phyloP scores from a whole-genome alignment of 805 yeast genomes.

The Candida verbasci region DNA sequence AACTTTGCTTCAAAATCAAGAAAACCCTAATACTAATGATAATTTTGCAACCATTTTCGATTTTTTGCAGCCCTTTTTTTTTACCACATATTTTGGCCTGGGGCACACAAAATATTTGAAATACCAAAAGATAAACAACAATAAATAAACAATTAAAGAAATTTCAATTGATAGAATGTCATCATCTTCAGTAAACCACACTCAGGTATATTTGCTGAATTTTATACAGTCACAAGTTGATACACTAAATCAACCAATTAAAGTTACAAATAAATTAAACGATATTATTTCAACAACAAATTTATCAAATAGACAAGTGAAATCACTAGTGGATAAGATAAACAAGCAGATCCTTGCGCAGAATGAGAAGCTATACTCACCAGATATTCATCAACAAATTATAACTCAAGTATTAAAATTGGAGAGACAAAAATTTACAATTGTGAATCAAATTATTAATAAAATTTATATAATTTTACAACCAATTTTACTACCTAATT shows the following conservation, averaged over 20 bases:
- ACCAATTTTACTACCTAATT: constrained; percentile 8
- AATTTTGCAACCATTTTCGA: too few relatives aligned
- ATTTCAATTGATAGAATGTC: too few relatives aligned
- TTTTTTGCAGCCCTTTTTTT: too few relatives aligned
- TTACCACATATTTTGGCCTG: too few relatives aligned
- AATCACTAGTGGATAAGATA: constrained; percentile 17
- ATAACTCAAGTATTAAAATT: constrained; percentile 31
- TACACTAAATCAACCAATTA: constrained; percentile 24
- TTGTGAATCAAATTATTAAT: constrained; percentile 23
- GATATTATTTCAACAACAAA: constrained; percentile 10
- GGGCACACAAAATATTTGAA: not conserved
- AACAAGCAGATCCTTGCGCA: constrained; percentile 13
- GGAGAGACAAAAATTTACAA: constrained; percentile 24
- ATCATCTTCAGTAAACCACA: constrained; percentile 12
- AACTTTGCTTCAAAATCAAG: too few relatives aligned
- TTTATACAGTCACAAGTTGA: constrained; percentile 31
- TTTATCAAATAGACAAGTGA: constrained; percentile 5
- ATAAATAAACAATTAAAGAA: too few relatives aligned
- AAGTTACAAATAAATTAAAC: constrained; percentile 14
- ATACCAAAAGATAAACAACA: too few relatives aligned
- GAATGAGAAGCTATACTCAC: constrained; percentile 7
- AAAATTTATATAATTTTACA: constrained; percentile 9
- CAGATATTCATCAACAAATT: constrained; percentile 31
- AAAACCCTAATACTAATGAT: too few relatives aligned
- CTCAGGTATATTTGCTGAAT: constrained; percentile 27